A percentile compares a stretch with the other conserved stretches of the same genome.
Evolutionary conservation across 2,329 filamentous ascomycete genomes (phyloP).

Genomic region (Cordyceps cateniannulata): DNA sequence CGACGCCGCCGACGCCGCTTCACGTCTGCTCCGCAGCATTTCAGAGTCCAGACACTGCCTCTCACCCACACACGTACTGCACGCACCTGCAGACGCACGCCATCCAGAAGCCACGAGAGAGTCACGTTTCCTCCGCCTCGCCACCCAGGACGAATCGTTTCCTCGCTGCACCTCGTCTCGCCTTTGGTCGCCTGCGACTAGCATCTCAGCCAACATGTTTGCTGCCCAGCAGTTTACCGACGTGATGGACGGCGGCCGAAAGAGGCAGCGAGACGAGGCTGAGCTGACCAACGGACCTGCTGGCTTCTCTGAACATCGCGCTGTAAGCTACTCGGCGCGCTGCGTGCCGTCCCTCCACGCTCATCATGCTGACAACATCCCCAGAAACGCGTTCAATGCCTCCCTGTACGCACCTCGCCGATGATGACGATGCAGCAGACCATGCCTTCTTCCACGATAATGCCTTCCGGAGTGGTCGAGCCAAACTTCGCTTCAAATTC

Average conservation of each 20-base stretch:
- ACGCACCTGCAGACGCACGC: not conserved
- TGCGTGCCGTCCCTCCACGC: not conserved
- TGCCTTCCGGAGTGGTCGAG: conserved; percentile 33
- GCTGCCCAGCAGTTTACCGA: conserved; percentile 28
- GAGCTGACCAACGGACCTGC: conserved; percentile 30
- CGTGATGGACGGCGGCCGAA: conserved; percentile 32
- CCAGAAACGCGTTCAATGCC: conserved; percentile 49
- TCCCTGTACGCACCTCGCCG: conserved; percentile 44
- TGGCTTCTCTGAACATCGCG: conserved; percentile 45
- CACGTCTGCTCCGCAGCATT: not conserved
- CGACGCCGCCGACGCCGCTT: not conserved
- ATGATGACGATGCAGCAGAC: conserved; percentile 24
- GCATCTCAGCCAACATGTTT: conserved; percentile 28
- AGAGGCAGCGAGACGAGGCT: conserved; percentile 42
- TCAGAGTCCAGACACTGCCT: not conserved
- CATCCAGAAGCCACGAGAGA: not conserved
- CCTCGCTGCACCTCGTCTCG: not conserved
- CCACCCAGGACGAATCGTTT: not conserved
- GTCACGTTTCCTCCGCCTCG: not conserved
- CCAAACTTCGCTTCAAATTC: conserved; percentile 26
- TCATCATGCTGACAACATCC: not conserved
- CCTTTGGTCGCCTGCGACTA: not conserved
- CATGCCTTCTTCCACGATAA: conserved; percentile 27
- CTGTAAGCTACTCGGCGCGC: conserved; percentile 29
- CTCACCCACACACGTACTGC: not conserved